Evolutionary conservation across 257 asterid species (phyloP), one percentile per base, ranked within the genome.

Genomic region (Lycium ferocissimum): DNA sequence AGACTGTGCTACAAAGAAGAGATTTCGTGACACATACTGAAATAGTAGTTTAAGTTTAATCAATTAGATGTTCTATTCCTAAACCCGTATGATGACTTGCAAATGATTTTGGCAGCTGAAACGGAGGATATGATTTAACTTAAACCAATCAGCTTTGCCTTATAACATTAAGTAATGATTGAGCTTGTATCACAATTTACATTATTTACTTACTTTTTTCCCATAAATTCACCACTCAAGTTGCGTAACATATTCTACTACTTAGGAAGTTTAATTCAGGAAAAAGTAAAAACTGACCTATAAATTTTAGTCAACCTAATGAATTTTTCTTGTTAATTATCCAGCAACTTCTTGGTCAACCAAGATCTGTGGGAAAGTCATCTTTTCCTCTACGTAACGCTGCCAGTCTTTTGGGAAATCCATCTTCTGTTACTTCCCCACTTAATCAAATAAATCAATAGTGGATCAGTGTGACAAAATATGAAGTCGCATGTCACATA

Each of bases 161-260:
- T 51, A 51, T 51, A 76, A 76, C 22, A 76, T 76, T 22, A 76
- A 53, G 9, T 33, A 76, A 76, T 51, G 47, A 26, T 51, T 76
- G 82, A 26, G 82, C 26, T 76, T 76, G 47, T 76, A 22, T 76
- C 63, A 76, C 69, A 71, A 18, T 76, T 75, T 49, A 7, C 43
- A 6, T 8, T 49, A 20, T 12, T 75, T 75, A 12, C 81, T 75
- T 49, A 38, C 11, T 37, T 45, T 47, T 20, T 11, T 33, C 47
- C 81, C 43, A 47, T 73, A 20, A 47, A 6, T 47, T 51, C 81
- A 20, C 81, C 81, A 73, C 45, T 73, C 61, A 75, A 75, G 81
- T 49, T 47, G 81, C 20, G 11, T 49, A 43, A 20, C 14, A 22
- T n/a, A 20, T 20, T 75, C 43, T 11, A n/a, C 61, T 47, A 75